Conservation (phyloP, 2,329 filamentous ascomycete genomes). For the Fusarium transvaalense region DNA sequence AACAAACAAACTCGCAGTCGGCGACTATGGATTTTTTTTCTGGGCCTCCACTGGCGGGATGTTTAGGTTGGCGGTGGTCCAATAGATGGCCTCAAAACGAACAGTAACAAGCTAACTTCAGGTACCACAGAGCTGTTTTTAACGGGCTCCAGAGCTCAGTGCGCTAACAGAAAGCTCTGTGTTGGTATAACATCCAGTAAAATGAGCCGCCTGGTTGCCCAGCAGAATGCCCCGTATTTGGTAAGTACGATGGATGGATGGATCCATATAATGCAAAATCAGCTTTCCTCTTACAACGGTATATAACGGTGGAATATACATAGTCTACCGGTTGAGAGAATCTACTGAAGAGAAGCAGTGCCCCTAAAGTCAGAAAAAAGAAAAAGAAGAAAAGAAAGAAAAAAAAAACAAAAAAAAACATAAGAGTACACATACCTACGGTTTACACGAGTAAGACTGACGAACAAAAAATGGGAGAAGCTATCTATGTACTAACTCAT, state of each 20-base stretch:
- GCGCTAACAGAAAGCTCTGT: slow-evolving; percentile 17
- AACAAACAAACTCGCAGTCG: slow-evolving; percentile 33
- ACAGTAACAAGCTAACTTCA: slow-evolving; percentile 8
- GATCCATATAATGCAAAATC: neutral
- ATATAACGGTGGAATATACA: neutral
- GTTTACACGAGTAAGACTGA: neutral
- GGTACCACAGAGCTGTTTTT: slow-evolving; percentile 11
- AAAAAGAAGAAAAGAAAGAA: too few relatives aligned
- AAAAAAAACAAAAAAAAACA: neutral
- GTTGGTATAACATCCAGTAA: slow-evolving; percentile 8
- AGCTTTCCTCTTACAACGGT: neutral
- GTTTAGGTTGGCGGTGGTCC: slow-evolving; percentile 6
- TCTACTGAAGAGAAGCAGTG: neutral
- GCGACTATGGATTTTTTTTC: slow-evolving; percentile 31
- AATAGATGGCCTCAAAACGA: slow-evolving; percentile 15
- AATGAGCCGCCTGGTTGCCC: slow-evolving; percentile 8
- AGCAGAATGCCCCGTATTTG: slow-evolving; percentile 7
- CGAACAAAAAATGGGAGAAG: neutral
- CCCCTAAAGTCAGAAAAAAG: too few relatives aligned
- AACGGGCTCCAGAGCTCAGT: slow-evolving; percentile 26
- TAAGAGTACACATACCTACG: neutral
- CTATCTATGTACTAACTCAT: neutral
- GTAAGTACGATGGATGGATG: neutral
- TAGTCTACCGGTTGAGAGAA: neutral
- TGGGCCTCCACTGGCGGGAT: slow-evolving; percentile 26